These are phyloP conservation scores for Yarrowia keelungensis DNA, from an alignment of 805 yeast genomes.

Conservation along the genomic window DNA sequence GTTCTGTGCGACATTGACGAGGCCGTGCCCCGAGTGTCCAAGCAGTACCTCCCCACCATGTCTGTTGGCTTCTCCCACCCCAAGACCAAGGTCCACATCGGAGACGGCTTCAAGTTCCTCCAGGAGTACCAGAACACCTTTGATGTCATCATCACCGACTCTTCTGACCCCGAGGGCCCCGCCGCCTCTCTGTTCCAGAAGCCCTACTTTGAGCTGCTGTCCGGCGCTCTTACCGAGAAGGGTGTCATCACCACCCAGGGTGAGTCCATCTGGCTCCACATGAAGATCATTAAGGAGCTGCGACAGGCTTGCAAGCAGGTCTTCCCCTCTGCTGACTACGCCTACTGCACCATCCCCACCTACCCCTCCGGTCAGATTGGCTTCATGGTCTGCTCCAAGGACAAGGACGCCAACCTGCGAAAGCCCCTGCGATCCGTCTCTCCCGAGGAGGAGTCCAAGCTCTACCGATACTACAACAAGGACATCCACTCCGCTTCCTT, in stretches of 20 bases:
- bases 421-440: conserved; percentile 72
- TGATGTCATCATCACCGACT: conserved; percentile 95
- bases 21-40: conserved; percentile 85
- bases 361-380: conserved; percentile 98
- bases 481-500: conserved; percentile 87
- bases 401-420: conserved; percentile 66
- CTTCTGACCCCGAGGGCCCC: conserved; percentile 98
- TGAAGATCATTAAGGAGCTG: conserved; percentile 81
- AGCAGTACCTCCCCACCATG: conserved; percentile 87
- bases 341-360: conserved; percentile 93
- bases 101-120: conserved; percentile 97
- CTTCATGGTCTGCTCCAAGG: conserved; percentile 93
- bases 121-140: conserved; percentile 82
- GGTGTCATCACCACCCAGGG: conserved; percentile 96
- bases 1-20: conserved; percentile 95
- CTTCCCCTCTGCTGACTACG: conserved; percentile 91
- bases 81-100: conserved; percentile 87
- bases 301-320: conserved; percentile 82
- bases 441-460: conserved; percentile 65
- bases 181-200: conserved; percentile 93
- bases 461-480: conserved; percentile 83
- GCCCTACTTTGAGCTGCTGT: conserved; percentile 83
- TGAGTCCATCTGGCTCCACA: conserved; percentile 92
- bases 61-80: conserved; percentile 84
- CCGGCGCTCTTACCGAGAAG: conserved; percentile 86